Conservation (phyloP, 2,329 filamentous ascomycete species). For the Myotisia sp. region DNA sequence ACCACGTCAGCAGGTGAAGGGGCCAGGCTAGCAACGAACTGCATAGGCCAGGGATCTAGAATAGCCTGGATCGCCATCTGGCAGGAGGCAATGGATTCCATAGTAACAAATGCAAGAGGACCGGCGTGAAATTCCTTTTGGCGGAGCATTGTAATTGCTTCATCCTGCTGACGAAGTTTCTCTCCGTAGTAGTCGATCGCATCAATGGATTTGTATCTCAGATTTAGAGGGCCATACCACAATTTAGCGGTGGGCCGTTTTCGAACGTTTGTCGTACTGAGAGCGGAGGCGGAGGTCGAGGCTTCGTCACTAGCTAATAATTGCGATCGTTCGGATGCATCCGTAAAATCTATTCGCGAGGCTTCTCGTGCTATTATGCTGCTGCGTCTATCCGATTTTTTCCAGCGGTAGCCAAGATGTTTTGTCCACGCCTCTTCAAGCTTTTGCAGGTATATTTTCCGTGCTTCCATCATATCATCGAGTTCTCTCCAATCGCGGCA, state of each 20-base stretch:
- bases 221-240: slow-evolving; percentile 61
- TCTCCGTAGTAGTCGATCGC: slow-evolving; percentile 92
- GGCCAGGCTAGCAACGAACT: slow-evolving; percentile 69
- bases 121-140: slow-evolving; percentile 63
- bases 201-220: slow-evolving; percentile 62
- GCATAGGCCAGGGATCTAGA: slow-evolving; percentile 76
- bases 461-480: slow-evolving; percentile 56
- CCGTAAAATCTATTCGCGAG: not conserved
- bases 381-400: slow-evolving; percentile 30
- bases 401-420: slow-evolving; percentile 47
- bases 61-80: slow-evolving; percentile 96
- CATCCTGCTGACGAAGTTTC: slow-evolving; percentile 63
- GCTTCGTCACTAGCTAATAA: slow-evolving; percentile 38
- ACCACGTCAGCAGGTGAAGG: slow-evolving; percentile 86
- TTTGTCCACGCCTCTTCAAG: slow-evolving; percentile 76
- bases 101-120: slow-evolving; percentile 85
- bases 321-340: slow-evolving; percentile 24
- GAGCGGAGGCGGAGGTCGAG: slow-evolving; percentile 35
- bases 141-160: slow-evolving; percentile 54
- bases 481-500: slow-evolving; percentile 77
- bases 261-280: slow-evolving; percentile 38
- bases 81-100: slow-evolving; percentile 82
- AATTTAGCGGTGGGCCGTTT: slow-evolving; percentile 55
- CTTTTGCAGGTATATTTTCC: slow-evolving; percentile 51
- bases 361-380: slow-evolving; percentile 23